phyloP scores from a whole-genome alignment of 768 basidiomycete species.

The Sarcomyxa edulis region DNA sequence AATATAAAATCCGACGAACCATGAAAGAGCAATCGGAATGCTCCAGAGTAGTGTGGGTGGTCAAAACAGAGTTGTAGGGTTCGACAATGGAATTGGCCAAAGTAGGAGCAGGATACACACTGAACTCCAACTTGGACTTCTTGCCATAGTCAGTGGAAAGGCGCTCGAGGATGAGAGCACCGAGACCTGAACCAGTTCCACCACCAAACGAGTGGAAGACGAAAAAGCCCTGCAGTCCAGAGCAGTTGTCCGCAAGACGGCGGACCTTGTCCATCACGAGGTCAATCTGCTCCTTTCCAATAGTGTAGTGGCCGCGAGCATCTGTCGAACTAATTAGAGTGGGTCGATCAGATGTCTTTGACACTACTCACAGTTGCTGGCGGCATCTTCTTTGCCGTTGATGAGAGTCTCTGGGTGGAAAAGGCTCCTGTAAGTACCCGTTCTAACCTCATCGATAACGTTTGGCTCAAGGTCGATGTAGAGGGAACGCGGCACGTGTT shows the following conservation, averaged over 20 bases:
- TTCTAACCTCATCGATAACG: slow-evolving; percentile 96
- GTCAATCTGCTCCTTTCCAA: slow-evolving; percentile 98
- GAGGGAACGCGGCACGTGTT: slow-evolving; percentile 95
- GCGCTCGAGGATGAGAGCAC: slow-evolving; percentile 94
- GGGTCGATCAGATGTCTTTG: slow-evolving; percentile 2
- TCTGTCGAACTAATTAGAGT: slow-evolving; percentile 38
- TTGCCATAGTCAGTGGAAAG: slow-evolving; percentile 99
- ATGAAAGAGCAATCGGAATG: slow-evolving; percentile 99
- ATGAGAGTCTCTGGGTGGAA: slow-evolving; percentile 99
- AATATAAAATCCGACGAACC: too few species aligned
- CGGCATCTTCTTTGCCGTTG: slow-evolving; percentile 98
- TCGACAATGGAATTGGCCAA: slow-evolving; percentile 96
- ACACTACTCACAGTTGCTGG: slow-evolving; percentile 82
- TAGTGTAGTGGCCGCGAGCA: slow-evolving; percentile 98
- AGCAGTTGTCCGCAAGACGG: slow-evolving; percentile 95
- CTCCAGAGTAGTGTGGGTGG: slow-evolving; percentile 98
- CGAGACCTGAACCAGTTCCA: slow-evolving; percentile 98
- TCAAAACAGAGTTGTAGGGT: slow-evolving; percentile 97
- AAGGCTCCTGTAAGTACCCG: slow-evolving; percentile 90
- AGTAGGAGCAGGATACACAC: slow-evolving; percentile 93
- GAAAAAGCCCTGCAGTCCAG: slow-evolving; percentile 98
- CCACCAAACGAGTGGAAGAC: slow-evolving; percentile 99
- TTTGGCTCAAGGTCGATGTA: slow-evolving; percentile 98
- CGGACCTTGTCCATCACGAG: slow-evolving; percentile 95
- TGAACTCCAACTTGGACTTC: slow-evolving; percentile 98